Conservation (phyloP, 108 stramenopile species). For the Nannochloropsis granulata region DNA sequence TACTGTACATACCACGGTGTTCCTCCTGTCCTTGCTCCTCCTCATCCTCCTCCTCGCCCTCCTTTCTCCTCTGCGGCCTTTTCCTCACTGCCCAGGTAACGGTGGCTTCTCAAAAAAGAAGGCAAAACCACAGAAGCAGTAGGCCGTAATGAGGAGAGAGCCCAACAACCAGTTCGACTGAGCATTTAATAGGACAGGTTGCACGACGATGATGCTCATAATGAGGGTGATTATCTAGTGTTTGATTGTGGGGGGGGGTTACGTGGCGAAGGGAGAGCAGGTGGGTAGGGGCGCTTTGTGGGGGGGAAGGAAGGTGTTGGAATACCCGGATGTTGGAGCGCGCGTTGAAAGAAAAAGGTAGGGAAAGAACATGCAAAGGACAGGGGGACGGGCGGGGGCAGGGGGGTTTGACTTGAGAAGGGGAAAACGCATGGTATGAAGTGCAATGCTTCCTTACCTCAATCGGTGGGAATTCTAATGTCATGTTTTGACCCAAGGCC, state of each 20-base stretch:
- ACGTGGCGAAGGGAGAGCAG: not conserved
- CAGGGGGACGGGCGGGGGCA: not conserved
- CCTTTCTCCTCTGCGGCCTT: no score
- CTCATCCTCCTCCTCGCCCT: no score
- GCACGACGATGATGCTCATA: not conserved
- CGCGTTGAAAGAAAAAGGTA: no score
- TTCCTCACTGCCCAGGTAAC: not conserved
- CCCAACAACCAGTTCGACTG: not conserved
- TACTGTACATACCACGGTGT: no score
- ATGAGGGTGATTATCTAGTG: not conserved
- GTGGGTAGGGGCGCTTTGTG: no score
- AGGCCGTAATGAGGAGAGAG: conserved; percentile 20
- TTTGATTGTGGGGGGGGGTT: not conserved
- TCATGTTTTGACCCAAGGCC: conserved; percentile 37
- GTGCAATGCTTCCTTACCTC: not conserved
- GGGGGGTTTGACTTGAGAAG: not conserved
- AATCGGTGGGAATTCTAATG: not conserved
- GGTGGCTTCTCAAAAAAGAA: conserved; percentile 22
- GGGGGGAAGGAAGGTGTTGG: no score
- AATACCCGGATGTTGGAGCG: no score
- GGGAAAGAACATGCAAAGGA: not conserved
- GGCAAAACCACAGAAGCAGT: conserved; percentile 18
- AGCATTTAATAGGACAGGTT: not conserved
- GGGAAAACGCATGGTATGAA: not conserved
- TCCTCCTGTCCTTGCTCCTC: no score